Evolutionary conservation across 169 alveolate species (phyloP).

Genomic region (Blepharisma undulans): DNA sequence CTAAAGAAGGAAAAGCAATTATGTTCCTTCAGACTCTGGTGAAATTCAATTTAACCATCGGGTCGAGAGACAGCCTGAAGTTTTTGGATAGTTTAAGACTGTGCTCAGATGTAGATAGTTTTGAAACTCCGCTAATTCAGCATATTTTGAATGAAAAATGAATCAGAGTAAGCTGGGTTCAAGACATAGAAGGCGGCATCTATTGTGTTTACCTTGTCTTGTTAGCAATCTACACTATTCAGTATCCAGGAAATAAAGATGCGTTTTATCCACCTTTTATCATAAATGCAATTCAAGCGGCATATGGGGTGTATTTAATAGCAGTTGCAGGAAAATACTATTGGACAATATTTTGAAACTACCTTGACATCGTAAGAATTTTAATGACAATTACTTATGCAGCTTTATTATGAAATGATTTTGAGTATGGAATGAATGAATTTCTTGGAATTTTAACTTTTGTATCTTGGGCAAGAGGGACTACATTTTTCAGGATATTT

Average conservation of each 20-base stretch:
- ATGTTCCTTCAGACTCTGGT: not conserved
- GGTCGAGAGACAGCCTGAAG: constrained; percentile 2
- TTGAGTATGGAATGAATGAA: not conserved
- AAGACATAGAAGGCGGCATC: not conserved
- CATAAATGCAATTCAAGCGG: not conserved
- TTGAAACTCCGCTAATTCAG: not conserved
- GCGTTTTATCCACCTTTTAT: not conserved
- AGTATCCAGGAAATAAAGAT: not conserved
- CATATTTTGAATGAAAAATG: constrained; percentile 3
- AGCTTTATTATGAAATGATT: not conserved
- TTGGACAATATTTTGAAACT: not conserved
- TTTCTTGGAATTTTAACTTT: not conserved
- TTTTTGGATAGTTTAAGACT: not conserved
- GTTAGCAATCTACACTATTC: not conserved
- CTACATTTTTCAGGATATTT: constrained; percentile 24
- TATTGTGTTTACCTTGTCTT: not conserved
- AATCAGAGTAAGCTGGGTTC: not conserved
- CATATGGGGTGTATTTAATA: not conserved
- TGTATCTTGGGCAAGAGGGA: constrained; percentile 11
- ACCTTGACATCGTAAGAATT: not conserved
- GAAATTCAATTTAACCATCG: not conserved
- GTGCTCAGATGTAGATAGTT: not conserved
- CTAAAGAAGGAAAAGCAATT: not conserved
- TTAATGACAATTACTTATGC: not conserved
- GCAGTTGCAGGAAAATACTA: not conserved